A percentile compares a stretch with the other conserved stretches of the same genome.
These are phyloP conservation scores for Aspergillus sclerotiicarbonarius DNA, from an alignment of 495 filamentous ascomycete genomes.

Conservation along the genomic window DNA sequence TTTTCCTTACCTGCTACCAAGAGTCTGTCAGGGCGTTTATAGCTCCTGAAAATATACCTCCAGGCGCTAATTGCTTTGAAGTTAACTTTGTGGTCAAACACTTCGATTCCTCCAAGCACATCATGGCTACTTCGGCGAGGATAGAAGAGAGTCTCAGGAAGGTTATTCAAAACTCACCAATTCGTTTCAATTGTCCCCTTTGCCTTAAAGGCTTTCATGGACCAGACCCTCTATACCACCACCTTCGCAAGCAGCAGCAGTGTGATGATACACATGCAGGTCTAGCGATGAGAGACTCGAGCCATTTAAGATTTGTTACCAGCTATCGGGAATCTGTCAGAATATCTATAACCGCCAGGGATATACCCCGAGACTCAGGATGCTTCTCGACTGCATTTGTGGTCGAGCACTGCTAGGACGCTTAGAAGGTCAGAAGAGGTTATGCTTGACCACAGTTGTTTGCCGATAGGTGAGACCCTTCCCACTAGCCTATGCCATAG, in stretches of 20 bases:
- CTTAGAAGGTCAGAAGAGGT: too few species aligned
- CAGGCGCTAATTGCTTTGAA: slow-evolving; percentile 2
- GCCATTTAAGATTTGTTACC: too few species aligned
- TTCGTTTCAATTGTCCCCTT: slow-evolving; percentile 6
- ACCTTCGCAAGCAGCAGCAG: slow-evolving; percentile 2
- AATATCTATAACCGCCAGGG: too few species aligned
- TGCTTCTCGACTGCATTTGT: too few species aligned
- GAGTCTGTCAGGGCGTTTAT: slow-evolving; percentile 1
- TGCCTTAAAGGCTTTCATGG: slow-evolving; percentile 5
- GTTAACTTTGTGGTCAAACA: slow-evolving; percentile 13
- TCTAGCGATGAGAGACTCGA: too few species aligned
- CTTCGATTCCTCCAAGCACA: neutral
- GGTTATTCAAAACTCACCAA: slow-evolving; percentile 7
- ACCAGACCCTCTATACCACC: neutral
- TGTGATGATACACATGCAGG: too few species aligned
- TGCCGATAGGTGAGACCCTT: too few species aligned
- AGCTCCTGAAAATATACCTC: slow-evolving; percentile 7
- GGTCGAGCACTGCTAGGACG: too few species aligned
- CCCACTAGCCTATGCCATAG: too few species aligned
- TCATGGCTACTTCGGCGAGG: neutral
- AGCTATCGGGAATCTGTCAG: too few species aligned
- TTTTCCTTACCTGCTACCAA: slow-evolving; percentile 6
- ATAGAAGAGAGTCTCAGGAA: slow-evolving; percentile 5
- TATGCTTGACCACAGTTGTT: too few species aligned
- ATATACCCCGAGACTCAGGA: too few species aligned